Evolutionary conservation across 352 stramenopile genomes (phyloP), one percentile per base, ranked within the genome.

Genomic region (Phytophthora litchii): DNA sequence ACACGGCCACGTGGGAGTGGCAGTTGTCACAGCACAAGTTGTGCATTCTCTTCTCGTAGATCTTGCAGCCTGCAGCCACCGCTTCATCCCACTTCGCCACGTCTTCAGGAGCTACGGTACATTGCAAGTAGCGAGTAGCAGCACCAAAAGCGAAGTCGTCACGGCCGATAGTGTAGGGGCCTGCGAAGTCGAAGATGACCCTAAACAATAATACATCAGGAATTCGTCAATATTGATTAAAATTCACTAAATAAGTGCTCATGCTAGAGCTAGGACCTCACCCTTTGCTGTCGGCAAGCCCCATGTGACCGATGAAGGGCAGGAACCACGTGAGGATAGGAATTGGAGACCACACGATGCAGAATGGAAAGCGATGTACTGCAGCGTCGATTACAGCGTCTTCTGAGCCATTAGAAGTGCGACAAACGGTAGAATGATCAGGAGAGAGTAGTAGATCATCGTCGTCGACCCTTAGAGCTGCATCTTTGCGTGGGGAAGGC

Each of bases 21-120:
- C 96, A 99, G 76, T 99, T 99, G 74, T 98, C 94, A 69, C 94
- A 98, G 63, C 69, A 98, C 34, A 98, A 80, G 61, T 98, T 98
- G 80, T 99, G 95, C 88, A 98, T 97, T 46, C 95, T 78, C 58
- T 76, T 90, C 35, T 86, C 72, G 73, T 99, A 99, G n/a, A 98
- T 77, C 1, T 74, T 66, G 61, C 96, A 98, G 16, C 95, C 95
- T 57, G 89, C 79, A 36, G 71, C 54, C 44, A 99, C 78, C 4
- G 80, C 83, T 54, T 92, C 74, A 72, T 99, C 94, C 94, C 95
- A 98, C 60, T 82, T 79, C 37, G 83, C 72, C 9, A 72, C 79
- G 1, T 83, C 61, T 34, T 79, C 69, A 21, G 52, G 40, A 1
- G 41, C 42, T 42, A 94, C 73, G 41, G 68, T 35, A 34, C 90